Evolutionary conservation across 768 basidiomycete species (phyloP).

Genomic region (Collybia nuda): DNA sequence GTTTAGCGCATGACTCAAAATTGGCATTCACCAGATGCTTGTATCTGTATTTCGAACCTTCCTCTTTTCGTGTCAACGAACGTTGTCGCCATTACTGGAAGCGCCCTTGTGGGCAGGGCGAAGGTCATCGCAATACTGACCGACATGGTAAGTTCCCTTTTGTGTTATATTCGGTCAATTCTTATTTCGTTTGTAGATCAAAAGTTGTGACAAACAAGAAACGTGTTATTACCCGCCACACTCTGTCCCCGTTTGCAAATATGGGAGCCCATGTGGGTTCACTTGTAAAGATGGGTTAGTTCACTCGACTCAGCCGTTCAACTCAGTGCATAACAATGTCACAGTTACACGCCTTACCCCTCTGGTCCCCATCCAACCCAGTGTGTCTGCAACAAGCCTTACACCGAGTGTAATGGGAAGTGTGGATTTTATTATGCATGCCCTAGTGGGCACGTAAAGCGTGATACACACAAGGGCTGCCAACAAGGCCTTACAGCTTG

Average conservation of each 20-base stretch:
- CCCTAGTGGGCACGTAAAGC: slow-evolving; percentile 31
- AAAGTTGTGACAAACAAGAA: slow-evolving; percentile 12
- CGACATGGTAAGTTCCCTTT: slow-evolving; percentile 28
- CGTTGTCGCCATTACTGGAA: slow-evolving; percentile 24
- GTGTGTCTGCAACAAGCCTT: slow-evolving; percentile 42
- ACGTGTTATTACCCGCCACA: slow-evolving; percentile 42
- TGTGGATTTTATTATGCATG: slow-evolving; percentile 36
- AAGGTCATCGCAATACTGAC: slow-evolving; percentile 29
- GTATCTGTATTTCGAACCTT: slow-evolving; percentile 41
- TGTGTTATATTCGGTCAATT: background rate
- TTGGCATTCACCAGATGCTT: slow-evolving; percentile 29
- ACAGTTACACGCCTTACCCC: slow-evolving; percentile 28
- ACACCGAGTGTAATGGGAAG: slow-evolving; percentile 47
- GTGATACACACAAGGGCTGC: slow-evolving; percentile 32
- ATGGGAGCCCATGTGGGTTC: slow-evolving; percentile 41
- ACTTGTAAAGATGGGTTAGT: slow-evolving; percentile 44
- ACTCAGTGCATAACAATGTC: background rate
- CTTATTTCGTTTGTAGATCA: slow-evolving; percentile 20
- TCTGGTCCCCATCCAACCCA: slow-evolving; percentile 24
- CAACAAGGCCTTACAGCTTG: slow-evolving; percentile 39
- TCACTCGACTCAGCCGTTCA: background rate
- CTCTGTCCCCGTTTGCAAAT: slow-evolving; percentile 33
- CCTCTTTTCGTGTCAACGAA: slow-evolving; percentile 33
- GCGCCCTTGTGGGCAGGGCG: slow-evolving; percentile 25
- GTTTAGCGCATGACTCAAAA: background rate